phyloP scores from a whole-genome alignment of 225 moss, liverwort and hornwort genomes.

The Climacium dendroides region DNA sequence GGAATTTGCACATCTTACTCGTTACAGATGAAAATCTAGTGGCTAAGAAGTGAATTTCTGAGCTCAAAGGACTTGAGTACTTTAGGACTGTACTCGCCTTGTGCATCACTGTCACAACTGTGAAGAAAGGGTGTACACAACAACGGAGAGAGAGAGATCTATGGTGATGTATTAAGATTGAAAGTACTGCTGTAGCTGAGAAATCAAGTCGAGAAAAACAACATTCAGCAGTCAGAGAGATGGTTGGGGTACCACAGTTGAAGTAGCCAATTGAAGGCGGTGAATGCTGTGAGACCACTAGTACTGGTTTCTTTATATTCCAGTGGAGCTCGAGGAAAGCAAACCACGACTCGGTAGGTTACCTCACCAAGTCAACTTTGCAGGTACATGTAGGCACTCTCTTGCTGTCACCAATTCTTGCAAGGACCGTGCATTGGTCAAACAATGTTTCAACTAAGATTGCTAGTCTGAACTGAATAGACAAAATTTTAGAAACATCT shows the following conservation, averaged over 20 bases:
- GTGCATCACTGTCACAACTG: no score
- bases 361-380: neutral
- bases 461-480: neutral
- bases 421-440: neutral
- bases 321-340: neutral
- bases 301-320: neutral
- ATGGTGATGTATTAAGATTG: neutral
- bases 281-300: neutral
- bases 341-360: neutral
- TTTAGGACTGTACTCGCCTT: neutral
- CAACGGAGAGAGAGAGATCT: neutral
- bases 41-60: neutral
- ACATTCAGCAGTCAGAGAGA: neutral
- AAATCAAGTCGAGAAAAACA: neutral
- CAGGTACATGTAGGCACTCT: neutral
- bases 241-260: neutral
- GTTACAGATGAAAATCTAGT: neutral
- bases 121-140: neutral
- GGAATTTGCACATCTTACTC: neutral
- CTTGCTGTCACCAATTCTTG: neutral
- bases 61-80: neutral
- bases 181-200: neutral
- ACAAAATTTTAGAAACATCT: neutral
- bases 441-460: neutral
- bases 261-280: neutral